These are phyloP conservation scores for Austroboletus novae-zelandiae DNA, from an alignment of 1,284 basidiomycete genomes.

Conservation along the genomic window DNA sequence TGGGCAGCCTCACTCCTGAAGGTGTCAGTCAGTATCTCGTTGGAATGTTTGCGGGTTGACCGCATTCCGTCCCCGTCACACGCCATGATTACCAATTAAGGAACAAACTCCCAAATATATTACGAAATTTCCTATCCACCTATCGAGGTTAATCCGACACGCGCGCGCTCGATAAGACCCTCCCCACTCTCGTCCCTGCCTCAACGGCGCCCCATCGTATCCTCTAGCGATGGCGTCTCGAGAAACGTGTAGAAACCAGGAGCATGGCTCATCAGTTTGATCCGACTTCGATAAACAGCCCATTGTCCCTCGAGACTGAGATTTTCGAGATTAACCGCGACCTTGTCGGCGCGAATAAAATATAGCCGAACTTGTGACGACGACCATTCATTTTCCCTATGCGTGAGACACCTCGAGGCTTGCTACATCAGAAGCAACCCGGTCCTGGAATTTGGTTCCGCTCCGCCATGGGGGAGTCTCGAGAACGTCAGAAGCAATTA, in stretches of 20 bases:
- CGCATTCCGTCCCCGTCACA: slow-evolving; percentile 3
- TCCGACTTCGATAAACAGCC: slow-evolving; percentile 17
- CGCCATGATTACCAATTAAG: slow-evolving; percentile 33
- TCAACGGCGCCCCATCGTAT: slow-evolving; percentile 9
- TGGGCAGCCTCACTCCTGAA: slow-evolving; percentile 88
- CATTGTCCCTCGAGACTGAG: slow-evolving; percentile 18
- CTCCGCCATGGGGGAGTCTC: slow-evolving; percentile 1
- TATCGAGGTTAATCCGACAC: slow-evolving; percentile 14
- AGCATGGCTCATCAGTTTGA: slow-evolving; percentile 20
- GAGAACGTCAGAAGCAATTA: slow-evolving; percentile 2
- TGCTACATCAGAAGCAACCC: slow-evolving; percentile 1
- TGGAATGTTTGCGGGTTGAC: slow-evolving; percentile 81
- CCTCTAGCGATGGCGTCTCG: slow-evolving; percentile 15
- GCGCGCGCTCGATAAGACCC: slow-evolving; percentile 6
- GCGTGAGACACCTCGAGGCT: slow-evolving; percentile 2
- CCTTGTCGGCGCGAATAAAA: slow-evolving; percentile 9
- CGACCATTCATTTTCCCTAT: slow-evolving; percentile 4
- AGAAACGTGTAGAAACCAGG: slow-evolving; percentile 9
- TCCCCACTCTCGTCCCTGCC: neutral
- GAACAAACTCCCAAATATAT: slow-evolving; percentile 17
- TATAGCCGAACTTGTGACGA: neutral
- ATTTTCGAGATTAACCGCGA: slow-evolving; percentile 29
- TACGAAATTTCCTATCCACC: slow-evolving; percentile 7
- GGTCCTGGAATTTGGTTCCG: slow-evolving; percentile 12
- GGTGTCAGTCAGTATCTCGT: slow-evolving; percentile 90